Evolutionary conservation across 2,329 filamentous ascomycete species (phyloP).

Genomic region (Diaporthe destruens): DNA sequence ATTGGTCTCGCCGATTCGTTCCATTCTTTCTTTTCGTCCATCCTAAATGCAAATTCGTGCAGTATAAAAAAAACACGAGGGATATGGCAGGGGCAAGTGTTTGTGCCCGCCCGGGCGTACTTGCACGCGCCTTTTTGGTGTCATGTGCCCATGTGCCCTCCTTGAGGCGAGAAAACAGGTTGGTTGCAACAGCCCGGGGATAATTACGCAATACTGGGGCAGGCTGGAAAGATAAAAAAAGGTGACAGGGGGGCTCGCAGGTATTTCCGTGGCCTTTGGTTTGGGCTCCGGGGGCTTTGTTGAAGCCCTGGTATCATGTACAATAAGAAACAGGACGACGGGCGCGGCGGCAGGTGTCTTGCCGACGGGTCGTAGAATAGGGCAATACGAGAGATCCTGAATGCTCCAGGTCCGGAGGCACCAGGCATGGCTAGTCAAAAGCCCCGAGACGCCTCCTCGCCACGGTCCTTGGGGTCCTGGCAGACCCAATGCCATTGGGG

Average conservation of each 20-base stretch:
- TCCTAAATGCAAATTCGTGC: constrained; percentile 26
- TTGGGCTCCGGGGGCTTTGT: constrained; percentile 35
- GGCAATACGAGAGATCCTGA: not conserved
- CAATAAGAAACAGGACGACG: constrained; percentile 34
- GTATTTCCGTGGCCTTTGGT: constrained; percentile 2
- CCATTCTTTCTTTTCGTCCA: constrained; percentile 22
- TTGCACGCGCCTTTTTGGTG: not conserved
- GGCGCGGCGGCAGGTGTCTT: not conserved
- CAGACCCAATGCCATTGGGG: constrained; percentile 67
- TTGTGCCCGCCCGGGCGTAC: constrained; percentile 5
- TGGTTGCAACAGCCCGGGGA: constrained; percentile 1
- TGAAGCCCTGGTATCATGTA: constrained; percentile 42
- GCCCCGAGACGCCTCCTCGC: constrained; percentile 79
- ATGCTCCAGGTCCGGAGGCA: not conserved
- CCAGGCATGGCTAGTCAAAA: constrained; percentile 72
- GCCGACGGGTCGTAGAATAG: constrained; percentile 19
- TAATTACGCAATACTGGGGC: constrained; percentile 31
- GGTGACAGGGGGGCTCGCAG: constrained; percentile 1
- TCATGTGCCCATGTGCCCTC: constrained; percentile 12
- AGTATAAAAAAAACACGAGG: constrained; percentile 17
- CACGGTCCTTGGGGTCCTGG: constrained; percentile 72
- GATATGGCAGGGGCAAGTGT: constrained; percentile 26
- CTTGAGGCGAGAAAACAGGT: constrained; percentile 1
- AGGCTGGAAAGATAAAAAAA: constrained; percentile 16
- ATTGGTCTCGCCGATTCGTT: not conserved